phyloP scores from a whole-genome alignment of 495 filamentous ascomycete species.

The Daldinia bambusicola region DNA sequence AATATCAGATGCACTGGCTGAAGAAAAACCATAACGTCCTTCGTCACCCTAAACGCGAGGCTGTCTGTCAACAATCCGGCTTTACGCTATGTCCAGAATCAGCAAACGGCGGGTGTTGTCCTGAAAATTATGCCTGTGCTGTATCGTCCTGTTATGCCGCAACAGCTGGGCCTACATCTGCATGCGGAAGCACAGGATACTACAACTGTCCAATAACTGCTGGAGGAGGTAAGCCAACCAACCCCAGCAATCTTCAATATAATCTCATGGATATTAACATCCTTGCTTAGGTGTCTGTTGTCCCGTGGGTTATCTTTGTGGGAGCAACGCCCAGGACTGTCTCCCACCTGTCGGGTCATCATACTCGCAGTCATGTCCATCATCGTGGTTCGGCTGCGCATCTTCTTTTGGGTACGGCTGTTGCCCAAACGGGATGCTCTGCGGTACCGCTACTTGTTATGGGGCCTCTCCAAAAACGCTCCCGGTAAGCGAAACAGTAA shows the following conservation, averaged over 20 bases:
- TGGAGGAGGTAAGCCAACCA: slow-evolving; percentile 37
- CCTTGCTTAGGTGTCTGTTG: slow-evolving; percentile 38
- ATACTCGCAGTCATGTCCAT: slow-evolving; percentile 44
- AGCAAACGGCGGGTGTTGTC: slow-evolving; percentile 56
- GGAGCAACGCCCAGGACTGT: slow-evolving; percentile 34
- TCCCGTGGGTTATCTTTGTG: slow-evolving; percentile 51
- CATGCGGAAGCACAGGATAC: slow-evolving; percentile 47
- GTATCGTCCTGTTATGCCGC: slow-evolving; percentile 57
- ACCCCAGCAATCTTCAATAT: background rate
- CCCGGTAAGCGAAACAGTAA: slow-evolving; percentile 46
- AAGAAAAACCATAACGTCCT: slow-evolving; percentile 48
- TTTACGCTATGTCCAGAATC: slow-evolving; percentile 52
- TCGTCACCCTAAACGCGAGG: slow-evolving; percentile 42
- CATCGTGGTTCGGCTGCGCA: slow-evolving; percentile 53
- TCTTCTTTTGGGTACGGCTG: slow-evolving; percentile 54
- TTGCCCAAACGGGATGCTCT: slow-evolving; percentile 53
- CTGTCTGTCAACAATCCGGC: slow-evolving; percentile 30
- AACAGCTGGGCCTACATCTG: slow-evolving; percentile 52
- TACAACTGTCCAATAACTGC: slow-evolving; percentile 47
- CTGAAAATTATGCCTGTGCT: slow-evolving; percentile 54
- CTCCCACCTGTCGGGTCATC: slow-evolving; percentile 45
- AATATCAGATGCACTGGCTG: slow-evolving; percentile 47
- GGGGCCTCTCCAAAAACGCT: slow-evolving; percentile 48
- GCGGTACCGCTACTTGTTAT: slow-evolving; percentile 53
- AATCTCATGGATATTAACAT: slow-evolving; percentile 19